A percentile compares a stretch with the other conserved stretches of the same genome.
Evolutionary conservation across 2,329 filamentous ascomycete genomes (phyloP).

Genomic region (Cryphonectria parasitica): DNA sequence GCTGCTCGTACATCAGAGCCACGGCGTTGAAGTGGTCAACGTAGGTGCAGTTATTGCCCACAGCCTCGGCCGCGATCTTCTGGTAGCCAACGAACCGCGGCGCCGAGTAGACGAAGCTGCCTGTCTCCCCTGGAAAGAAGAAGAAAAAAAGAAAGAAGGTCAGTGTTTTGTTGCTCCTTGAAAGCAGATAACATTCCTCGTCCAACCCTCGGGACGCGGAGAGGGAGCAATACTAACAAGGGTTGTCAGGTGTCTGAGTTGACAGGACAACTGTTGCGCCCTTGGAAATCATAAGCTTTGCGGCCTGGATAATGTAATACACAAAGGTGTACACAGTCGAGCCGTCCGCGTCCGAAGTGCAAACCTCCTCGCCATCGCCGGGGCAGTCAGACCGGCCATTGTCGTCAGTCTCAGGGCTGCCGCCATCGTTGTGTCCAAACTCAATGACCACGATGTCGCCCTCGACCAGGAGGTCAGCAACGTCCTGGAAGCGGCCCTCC

Average conservation of each 20-base stretch:
- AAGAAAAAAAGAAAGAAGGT: neutral
- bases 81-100: slow-evolving; percentile 61
- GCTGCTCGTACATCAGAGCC: slow-evolving; percentile 51
- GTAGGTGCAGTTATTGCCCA: slow-evolving; percentile 51
- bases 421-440: slow-evolving; percentile 74
- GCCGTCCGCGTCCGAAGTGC: slow-evolving; percentile 42
- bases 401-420: slow-evolving; percentile 54
- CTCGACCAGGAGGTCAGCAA: slow-evolving; percentile 51
- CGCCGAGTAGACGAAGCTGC: slow-evolving; percentile 49
- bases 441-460: slow-evolving; percentile 71
- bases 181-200: too few species aligned
- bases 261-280: slow-evolving; percentile 65
- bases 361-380: slow-evolving; percentile 56
- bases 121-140: slow-evolving; percentile 54
- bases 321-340: slow-evolving; percentile 39
- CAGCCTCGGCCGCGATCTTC: slow-evolving; percentile 42
- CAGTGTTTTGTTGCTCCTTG: neutral
- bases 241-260: slow-evolving; percentile 64
- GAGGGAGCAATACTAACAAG: slow-evolving; percentile 29
- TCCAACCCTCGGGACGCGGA: too few species aligned
- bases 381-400: slow-evolving; percentile 64
- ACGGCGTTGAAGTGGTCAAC: slow-evolving; percentile 63
- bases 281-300: slow-evolving; percentile 47
- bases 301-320: slow-evolving; percentile 36
- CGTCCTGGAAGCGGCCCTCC: slow-evolving; percentile 62